Evolutionary conservation across 2,329 filamentous ascomycete genomes (phyloP), one percentile per base, ranked within the genome.

Genomic region (Cladosporium sp.): DNA sequence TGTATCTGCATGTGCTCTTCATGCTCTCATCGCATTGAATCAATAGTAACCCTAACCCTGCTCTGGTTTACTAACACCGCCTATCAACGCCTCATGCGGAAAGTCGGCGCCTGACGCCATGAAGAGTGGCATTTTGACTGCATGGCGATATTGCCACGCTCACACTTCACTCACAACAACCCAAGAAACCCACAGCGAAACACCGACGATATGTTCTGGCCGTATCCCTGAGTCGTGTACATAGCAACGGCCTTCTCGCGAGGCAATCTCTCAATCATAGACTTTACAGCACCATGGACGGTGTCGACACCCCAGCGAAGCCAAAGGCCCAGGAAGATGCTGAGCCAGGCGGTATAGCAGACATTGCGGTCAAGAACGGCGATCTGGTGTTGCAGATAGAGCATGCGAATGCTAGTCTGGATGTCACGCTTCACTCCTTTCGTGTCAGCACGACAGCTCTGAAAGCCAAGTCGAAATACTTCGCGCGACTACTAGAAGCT

Each of bases 361-460:
- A 58, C 13, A 43, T 59, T 53, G 63, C 56, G 11, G 13, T 39
- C 18, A 63, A 56, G 23, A 53, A 79, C 18, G 90, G 90, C 39
- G 88, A 92, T 71, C 76, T 92, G 23, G 75, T 92, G 34, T 82
- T 93, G 16, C 83, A 88, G 67, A 84, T 92, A 39, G 83, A 83
- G 8, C 91, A 92, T 72, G 84, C 88, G 67, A 88, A 85, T 39
- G 86, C 83, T 2, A 78, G 76, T 18, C 48, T 51, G 77, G 62
- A 58, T 2, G 83, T 66, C 82, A 82, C 53, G 79, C 88, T 73
- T 79, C 82, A 14, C 91, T 87, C 73, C 82, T 92, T 89, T 72
- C 84, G 89, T 28, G 89, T 91, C 51, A 82, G 84, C 59, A 78
- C 88, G 1, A 79, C 79, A 14, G 79, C 79, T 0, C 80, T 93